Base-by-base conservation (phyloP, 1,284 basidiomycete species). In the Cryptococcus jaspeensis region DNA sequence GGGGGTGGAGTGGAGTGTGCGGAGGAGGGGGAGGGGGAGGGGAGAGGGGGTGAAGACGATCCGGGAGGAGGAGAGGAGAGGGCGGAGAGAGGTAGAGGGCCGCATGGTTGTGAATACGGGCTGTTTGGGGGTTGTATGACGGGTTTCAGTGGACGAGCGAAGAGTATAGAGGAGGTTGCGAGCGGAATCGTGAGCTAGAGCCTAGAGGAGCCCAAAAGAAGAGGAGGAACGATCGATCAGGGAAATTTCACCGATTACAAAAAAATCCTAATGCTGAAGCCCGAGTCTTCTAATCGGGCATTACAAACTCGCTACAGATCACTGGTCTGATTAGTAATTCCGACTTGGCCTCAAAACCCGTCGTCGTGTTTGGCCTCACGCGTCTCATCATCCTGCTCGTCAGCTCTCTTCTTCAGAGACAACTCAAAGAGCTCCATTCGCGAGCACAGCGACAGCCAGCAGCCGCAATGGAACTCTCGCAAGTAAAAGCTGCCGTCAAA, bases 401-500 rank as follows among this genome's bases (percentile, higher is more conserved):
- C 22, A 42, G 7, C n/a, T 42, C 40, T 42, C 16, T 16, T 42
- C n/a, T 42, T 42, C n/a, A 16, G 28, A 32, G 28, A 4, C 28
- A 32, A 32, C 28, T 9, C 28, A 32, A 32, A 32, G 28, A 32
- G 28, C 28, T 32, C 28, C 28, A 32, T 32, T 9, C 9, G 28
- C 28, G 28, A 32, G 28, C 28, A 32, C 28, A 32, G 28, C 28
- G n/a, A 23, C 39, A 39, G 2, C 18, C 20, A 39, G 3, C 40
- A 39, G 11, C 11, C 37, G 49, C 15, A 37, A 69, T 71, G 69
- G 69, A 74, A 22, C 65, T 79, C 20, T 52, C 82, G 13, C 68
- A 79, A 25, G 78, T 92, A 48, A 86, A 86, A 38, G 80, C 87
- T 52, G 84, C 89, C 63, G 87, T 94, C 64, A 93, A 93, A 74